Conservation (phyloP, 306 rosid species). For the Trifolium repens region DNA sequence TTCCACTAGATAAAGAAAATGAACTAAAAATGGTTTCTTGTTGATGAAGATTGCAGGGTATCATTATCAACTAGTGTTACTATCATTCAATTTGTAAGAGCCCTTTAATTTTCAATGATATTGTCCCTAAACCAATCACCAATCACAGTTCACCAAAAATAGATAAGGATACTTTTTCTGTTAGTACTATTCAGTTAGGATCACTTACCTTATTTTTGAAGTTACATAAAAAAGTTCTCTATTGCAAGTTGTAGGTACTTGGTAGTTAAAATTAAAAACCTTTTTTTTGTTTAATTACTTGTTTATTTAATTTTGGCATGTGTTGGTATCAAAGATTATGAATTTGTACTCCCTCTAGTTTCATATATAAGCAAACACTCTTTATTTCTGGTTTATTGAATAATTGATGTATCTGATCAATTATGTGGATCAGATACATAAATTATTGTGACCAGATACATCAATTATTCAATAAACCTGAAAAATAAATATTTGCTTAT, state of each 20-base stretch:
- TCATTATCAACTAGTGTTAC: neutral
- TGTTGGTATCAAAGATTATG: neutral
- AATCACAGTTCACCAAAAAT: slow-evolving; percentile 31
- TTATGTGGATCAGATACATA: too few species aligned
- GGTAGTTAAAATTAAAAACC: neutral
- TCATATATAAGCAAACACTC: too few species aligned
- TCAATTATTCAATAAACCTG: too few species aligned
- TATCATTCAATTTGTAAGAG: slow-evolving; percentile 25
- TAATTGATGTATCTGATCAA: too few species aligned
- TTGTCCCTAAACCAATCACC: slow-evolving; percentile 32
- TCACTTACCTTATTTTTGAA: slow-evolving; percentile 28
- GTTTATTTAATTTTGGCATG: neutral
- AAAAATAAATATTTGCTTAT: too few species aligned
- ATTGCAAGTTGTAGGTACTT: slow-evolving; percentile 8
- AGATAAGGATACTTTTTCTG: slow-evolving; percentile 26
- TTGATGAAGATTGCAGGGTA: slow-evolving; percentile 30
- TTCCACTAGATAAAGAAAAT: neutral
- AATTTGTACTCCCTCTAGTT: too few species aligned
- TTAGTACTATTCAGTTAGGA: slow-evolving; percentile 30
- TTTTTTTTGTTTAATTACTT: neutral
- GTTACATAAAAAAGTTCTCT: neutral
- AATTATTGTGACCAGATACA: too few species aligned
- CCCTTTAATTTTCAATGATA: slow-evolving; percentile 19
- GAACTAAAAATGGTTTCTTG: slow-evolving; percentile 25
- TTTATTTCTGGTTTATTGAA: too few species aligned